Evolutionary conservation across 805 yeast genomes (phyloP), one percentile per base, ranked within the genome.

Genomic region (Wickerhamomyces sydowiorum): DNA sequence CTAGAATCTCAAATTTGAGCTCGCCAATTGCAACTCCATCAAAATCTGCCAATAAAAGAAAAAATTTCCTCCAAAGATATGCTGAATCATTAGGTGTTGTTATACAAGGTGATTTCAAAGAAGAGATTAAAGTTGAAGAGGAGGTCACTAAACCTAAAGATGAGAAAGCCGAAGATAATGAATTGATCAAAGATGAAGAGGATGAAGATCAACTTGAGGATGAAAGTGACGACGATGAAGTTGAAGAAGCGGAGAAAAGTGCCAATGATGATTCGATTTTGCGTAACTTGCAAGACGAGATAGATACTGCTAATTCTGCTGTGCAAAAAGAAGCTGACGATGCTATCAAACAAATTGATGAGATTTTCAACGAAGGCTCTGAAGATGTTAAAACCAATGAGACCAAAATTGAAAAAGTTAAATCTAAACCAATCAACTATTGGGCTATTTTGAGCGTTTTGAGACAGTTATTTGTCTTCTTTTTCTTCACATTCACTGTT

Each of bases 401-500:
- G 28, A 52, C 42, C 19, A 56, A 47, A 21, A 47, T 40, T 25
- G 42, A 50, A 37, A 50, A 37, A 4, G 36, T 8, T 13, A 23
- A 20, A 38, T 40, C 21, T n/a, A 22, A 39, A 29, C 24, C 39
- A 4, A 22, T 41, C 22, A 34, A 27, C 12, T 39, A 7, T 30
- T 17, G 14, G 4, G 21, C 46, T 7, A 21, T 57, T 2, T 34
- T 50, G 1, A 14, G 35, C 7, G 39, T 54, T 34, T 28, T 59
- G 31, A 51, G 50, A 24, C 54, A 64, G 21, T 14, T 64, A 13
- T 8, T 60, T 1, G 38, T 66, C 10, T 67, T 75, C 59, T 19
- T 66, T n/a, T 15, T 64, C 1, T 33, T 77, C 10, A 57, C 72
- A 3, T 29, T 63, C 0, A 48, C 65, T 9, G 65, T 71, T 1